Percentiles rank a stretch among this genome's conserved stretches.
These are phyloP conservation scores for Leccinellum albellum DNA, from an alignment of 768 basidiomycete genomes.

Conservation along the genomic window DNA sequence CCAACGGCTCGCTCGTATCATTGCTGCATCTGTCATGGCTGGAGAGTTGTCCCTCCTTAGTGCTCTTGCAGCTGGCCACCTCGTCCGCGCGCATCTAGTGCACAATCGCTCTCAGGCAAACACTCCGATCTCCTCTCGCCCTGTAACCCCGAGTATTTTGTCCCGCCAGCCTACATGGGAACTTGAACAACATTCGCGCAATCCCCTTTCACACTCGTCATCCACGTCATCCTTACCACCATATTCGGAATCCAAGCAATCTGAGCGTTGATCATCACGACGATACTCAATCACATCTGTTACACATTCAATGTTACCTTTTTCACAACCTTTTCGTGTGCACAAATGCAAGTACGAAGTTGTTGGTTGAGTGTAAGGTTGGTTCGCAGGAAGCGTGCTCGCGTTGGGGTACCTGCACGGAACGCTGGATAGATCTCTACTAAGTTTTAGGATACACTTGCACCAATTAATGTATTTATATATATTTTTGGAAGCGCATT, in stretches of 20 bases:
- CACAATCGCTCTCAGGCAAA: constrained; percentile 85
- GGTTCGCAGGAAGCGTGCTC: neutral
- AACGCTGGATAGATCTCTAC: constrained; percentile 14
- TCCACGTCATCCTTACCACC: constrained; percentile 43
- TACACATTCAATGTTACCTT: constrained; percentile 21
- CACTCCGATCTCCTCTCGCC: constrained; percentile 66
- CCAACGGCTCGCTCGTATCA: constrained; percentile 82
- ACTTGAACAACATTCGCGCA: constrained; percentile 13
- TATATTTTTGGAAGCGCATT: neutral
- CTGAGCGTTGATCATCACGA: constrained; percentile 1
- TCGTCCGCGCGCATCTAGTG: constrained; percentile 88
- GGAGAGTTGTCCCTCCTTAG: constrained; percentile 91
- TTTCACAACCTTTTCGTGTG: constrained; percentile 5
- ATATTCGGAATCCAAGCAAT: constrained; percentile 33
- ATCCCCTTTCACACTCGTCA: constrained; percentile 31
- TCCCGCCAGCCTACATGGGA: constrained; percentile 26
- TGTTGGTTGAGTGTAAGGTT: neutral
- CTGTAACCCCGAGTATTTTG: constrained; percentile 51
- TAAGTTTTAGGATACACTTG: neutral
- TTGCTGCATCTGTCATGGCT: constrained; percentile 93
- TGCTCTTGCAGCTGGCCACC: constrained; percentile 91
- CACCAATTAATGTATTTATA: neutral
- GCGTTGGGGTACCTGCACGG: neutral
- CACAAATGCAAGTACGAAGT: neutral
- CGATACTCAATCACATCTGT: constrained; percentile 16